Percentiles rank a stretch among this genome's conserved stretches.
Conservation (phyloP, 345 rosid genomes). For the Rubroshorea leprosula region DNA sequence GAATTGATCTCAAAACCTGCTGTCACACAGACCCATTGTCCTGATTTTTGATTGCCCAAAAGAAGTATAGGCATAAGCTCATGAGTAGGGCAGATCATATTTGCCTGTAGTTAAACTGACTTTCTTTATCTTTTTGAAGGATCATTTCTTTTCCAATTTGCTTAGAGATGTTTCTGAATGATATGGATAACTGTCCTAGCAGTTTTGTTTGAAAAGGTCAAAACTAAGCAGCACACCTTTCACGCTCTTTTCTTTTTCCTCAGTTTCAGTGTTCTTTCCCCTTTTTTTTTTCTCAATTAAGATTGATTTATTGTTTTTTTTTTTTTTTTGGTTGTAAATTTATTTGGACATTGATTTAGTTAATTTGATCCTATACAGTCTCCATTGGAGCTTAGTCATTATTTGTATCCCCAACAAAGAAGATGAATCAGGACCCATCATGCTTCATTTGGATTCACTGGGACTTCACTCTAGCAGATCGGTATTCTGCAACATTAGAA, state of each 20-base stretch:
- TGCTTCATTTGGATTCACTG: slow-evolving; percentile 90
- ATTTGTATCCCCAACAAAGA: slow-evolving; percentile 80
- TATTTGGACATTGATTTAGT: slow-evolving; percentile 10
- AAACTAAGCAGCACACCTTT: no score
- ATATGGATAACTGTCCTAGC: no score
- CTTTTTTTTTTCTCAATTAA: no score
- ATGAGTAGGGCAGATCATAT: no score
- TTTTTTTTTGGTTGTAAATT: slow-evolving; percentile 4
- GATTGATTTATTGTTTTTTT: background rate
- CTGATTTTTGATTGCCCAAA: background rate
- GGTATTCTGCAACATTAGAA: slow-evolving; percentile 62
- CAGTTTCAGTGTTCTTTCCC: no score
- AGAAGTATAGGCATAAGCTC: no score
- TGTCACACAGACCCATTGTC: background rate
- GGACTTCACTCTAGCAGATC: slow-evolving; percentile 57
- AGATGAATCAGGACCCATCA: slow-evolving; percentile 67
- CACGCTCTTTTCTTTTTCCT: no score
- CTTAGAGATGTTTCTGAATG: no score
- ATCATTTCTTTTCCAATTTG: no score
- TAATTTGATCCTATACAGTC: slow-evolving; percentile 38
- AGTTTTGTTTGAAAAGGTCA: no score
- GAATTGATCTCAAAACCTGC: background rate
- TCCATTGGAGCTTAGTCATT: slow-evolving; percentile 95
- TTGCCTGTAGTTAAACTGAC: no score
- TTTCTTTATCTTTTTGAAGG: no score